Base-by-base conservation (phyloP, 345 rosid genomes). In the Eucalyptus viminalis region DNA sequence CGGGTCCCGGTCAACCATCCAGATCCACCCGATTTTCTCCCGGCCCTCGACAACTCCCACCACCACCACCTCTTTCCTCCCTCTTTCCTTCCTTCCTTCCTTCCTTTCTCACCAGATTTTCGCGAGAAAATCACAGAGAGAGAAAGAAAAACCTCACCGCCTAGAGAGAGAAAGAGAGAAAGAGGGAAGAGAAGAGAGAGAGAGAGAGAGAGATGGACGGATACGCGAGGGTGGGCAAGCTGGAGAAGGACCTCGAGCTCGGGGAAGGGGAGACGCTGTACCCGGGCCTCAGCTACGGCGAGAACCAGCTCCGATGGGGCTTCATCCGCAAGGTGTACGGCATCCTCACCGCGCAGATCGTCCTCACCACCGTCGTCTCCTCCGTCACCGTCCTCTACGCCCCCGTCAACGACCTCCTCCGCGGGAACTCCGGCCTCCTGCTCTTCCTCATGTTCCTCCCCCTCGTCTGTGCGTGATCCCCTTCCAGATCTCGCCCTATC, bases 291-390 rank as follows among this genome's bases (percentile, higher is more conserved):
- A 91, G 98, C 91, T 89, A 88, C 86, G 98, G 98, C 43, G 99
- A 97, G 93, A 95, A 95, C 92, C 95, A 95, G 89, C 97, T 96
- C 88, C 97, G 99, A 17, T 97, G 99, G 99, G 98, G 97, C 22
- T 94, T 98, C 91, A 95, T 97, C 88, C 98, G 97, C 86, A 98
- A 98, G 89, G 99, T 97, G 87, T 98, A 97, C 89, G 97, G 97
- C 12, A 97, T 98, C 88, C 93, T 98, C 43, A 89, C 98, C 2
- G 97, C 94, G 2, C 99, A 98, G 96, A 91, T 98, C 88, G 92
- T 97, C 49, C 94, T 98, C 86, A 97, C 99, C 90, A 98, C 99
- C 88, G 50, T 93, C 87, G 95, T 98, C 90, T 95, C 99, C 87
- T 92, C 97, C 86, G 87, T 91, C 58, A 94, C 96, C 88, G 95